phyloP scores from a whole-genome alignment of 1,284 basidiomycete genomes.

The Quambalaria eucalypti region DNA sequence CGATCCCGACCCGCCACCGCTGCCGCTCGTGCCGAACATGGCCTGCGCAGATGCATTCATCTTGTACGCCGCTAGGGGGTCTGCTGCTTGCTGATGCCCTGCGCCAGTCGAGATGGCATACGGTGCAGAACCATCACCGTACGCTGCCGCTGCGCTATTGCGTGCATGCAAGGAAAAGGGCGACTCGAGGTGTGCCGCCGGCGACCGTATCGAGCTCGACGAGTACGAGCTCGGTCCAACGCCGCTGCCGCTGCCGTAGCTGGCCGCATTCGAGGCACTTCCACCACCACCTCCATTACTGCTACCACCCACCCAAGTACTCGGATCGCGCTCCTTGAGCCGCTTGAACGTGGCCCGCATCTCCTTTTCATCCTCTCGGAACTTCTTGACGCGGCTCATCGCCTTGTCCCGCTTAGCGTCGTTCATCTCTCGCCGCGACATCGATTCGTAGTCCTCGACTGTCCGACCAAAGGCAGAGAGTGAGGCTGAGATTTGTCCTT shows the following conservation, averaged over 20 bases:
- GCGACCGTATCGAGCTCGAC: neutral
- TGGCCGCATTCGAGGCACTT: too few relatives aligned
- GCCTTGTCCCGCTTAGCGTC: slow-evolving; percentile 44
- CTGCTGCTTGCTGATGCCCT: neutral
- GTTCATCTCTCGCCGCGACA: slow-evolving; percentile 41
- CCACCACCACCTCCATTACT: neutral
- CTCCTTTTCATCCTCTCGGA: slow-evolving; percentile 36
- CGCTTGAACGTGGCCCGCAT: slow-evolving; percentile 20
- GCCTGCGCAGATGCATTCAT: slow-evolving; percentile 36
- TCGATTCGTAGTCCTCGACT: slow-evolving; percentile 44
- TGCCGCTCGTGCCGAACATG: slow-evolving; percentile 27
- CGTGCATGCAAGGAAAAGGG: slow-evolving; percentile 31
- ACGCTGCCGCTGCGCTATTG: slow-evolving; percentile 6
- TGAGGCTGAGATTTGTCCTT: slow-evolving; percentile 32
- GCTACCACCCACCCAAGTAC: neutral
- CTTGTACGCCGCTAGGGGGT: slow-evolving; percentile 39
- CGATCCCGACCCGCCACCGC: neutral
- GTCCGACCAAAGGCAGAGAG: slow-evolving; percentile 37
- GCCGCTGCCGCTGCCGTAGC: slow-evolving; percentile 1
- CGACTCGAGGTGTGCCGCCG: slow-evolving; percentile 18
- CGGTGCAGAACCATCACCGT: neutral
- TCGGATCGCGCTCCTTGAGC: slow-evolving; percentile 19
- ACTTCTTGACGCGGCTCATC: slow-evolving; percentile 30
- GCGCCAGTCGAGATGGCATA: neutral
- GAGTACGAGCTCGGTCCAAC: neutral